Conservation (phyloP, 1,284 basidiomycete species). For the Phylloporus sp. region DNA sequence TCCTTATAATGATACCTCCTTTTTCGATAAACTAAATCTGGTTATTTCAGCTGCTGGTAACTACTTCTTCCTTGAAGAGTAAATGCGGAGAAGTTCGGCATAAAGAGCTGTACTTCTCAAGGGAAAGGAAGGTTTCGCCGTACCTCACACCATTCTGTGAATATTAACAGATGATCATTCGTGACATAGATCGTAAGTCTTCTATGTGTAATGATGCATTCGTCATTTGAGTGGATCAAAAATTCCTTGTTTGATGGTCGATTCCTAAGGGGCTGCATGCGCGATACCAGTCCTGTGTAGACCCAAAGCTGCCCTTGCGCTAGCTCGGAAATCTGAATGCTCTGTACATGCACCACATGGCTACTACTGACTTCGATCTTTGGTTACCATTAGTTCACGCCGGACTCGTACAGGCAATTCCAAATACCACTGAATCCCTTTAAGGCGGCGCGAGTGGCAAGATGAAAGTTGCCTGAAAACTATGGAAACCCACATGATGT, state of each 20-base stretch:
- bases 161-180: slow-evolving; percentile 16
- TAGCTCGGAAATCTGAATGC: neutral
- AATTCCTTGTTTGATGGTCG: slow-evolving; percentile 6
- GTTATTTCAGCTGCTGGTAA: slow-evolving; percentile 65
- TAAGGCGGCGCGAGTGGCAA: neutral
- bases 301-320: neutral
- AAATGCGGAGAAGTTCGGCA: slow-evolving; percentile 21
- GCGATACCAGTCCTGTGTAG: neutral
- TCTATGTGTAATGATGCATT: slow-evolving; percentile 17
- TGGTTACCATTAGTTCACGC: no score
- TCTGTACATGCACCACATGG: neutral
- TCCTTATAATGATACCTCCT: slow-evolving; percentile 18
- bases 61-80: slow-evolving; percentile 92
- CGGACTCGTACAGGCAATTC: neutral
- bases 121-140: slow-evolving; percentile 20
- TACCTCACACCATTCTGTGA: slow-evolving; percentile 7
- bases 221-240: slow-evolving; percentile 14
- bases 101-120: neutral
- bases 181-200: slow-evolving; percentile 15
- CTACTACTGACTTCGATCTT: neutral
- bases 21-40: slow-evolving; percentile 12
- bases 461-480: slow-evolving; percentile 2
- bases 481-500: neutral
- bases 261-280: slow-evolving; percentile 7
- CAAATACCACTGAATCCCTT: neutral